Base-by-base conservation (phyloP, 768 basidiomycete species). In the Glaciozyma martinii region DNA sequence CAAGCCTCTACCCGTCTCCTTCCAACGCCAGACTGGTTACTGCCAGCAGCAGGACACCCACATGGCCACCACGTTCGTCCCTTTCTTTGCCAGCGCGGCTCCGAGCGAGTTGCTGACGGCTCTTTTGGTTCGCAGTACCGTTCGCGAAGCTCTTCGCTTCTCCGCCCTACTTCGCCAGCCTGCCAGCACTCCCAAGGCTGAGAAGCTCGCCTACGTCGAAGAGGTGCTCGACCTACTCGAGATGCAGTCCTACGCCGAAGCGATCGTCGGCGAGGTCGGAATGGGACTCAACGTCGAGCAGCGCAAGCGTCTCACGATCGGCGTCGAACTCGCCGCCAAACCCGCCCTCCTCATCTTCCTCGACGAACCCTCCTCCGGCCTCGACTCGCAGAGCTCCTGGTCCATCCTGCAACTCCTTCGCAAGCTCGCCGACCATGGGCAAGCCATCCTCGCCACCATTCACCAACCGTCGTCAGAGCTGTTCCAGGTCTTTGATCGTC, bases 331-430 rank as follows among this genome's bases (percentile, higher is more conserved):
- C 10, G 90, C 89, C 50, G 88, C 89, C 12, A 90, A 90, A 23
- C 88, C 89, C 0, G 84, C 86, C 70, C 78, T 90, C 0, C 79
- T 94, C 0, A 80, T 93, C n/a, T 92, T 93, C 80, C 77, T 90
- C 42, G 90, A 92, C 73, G 90, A 93, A 74, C 90, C 56, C 13
- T 92, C 90, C 0, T 86, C 88, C 30, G 91, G 90, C 42, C 58
- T 60, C 32, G 46, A 49, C 54, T 59, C 54, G 18, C 56, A 62
- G 16, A 50, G 60, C 32, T 76, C 77, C 37, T 76, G 72, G 73
- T 74, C 75, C 65, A 75, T 78, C 53, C 73, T 76, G 43, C 75
- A 75, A 1, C 89, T 92, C 78, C 78, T 92, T 49, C 80, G 85
- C 16, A 81, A 84, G 53, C 82, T 93, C 33, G 88, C 89, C 6